These are phyloP conservation scores for Cercophora scortea DNA, from an alignment of 495 filamentous ascomycete species.

Conservation along the genomic window DNA sequence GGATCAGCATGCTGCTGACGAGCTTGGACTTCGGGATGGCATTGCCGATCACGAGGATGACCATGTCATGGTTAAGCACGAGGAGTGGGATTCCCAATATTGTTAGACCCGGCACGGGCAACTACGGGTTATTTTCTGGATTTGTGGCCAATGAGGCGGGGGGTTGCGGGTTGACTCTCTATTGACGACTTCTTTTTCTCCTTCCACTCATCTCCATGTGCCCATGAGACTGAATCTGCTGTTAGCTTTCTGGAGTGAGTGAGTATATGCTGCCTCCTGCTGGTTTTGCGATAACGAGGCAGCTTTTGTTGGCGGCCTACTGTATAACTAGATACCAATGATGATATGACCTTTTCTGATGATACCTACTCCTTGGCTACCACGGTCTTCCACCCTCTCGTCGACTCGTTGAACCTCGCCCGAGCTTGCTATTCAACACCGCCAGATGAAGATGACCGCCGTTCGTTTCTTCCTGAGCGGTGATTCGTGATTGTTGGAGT, in stretches of 20 bases:
- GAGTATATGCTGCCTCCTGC: no score
- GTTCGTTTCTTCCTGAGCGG: no score
- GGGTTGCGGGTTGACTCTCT: not conserved
- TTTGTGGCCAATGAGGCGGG: not conserved
- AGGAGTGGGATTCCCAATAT: slow-evolving; percentile 20
- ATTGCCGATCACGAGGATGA: slow-evolving; percentile 18
- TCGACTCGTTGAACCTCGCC: not conserved
- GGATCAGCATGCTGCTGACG: slow-evolving; percentile 17
- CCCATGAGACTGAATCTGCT: no score
- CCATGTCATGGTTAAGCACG: slow-evolving; percentile 26
- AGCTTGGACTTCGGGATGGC: slow-evolving; percentile 13
- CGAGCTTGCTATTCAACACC: no score
- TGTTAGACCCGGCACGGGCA: no score
- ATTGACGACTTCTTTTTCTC: not conserved
- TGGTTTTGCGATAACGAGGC: no score
- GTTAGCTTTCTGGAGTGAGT: no score
- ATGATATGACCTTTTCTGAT: not conserved
- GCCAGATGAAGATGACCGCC: no score
- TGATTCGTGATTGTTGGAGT: no score
- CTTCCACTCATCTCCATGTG: no score
- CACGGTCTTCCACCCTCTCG: not conserved
- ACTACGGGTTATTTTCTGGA: not conserved
- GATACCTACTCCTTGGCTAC: not conserved
- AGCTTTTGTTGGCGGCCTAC: not conserved
- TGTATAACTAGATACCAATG: not conserved